Evolutionary conservation across 345 rosid species (phyloP).

Genomic region (Noccaea bulbosa): DNA sequence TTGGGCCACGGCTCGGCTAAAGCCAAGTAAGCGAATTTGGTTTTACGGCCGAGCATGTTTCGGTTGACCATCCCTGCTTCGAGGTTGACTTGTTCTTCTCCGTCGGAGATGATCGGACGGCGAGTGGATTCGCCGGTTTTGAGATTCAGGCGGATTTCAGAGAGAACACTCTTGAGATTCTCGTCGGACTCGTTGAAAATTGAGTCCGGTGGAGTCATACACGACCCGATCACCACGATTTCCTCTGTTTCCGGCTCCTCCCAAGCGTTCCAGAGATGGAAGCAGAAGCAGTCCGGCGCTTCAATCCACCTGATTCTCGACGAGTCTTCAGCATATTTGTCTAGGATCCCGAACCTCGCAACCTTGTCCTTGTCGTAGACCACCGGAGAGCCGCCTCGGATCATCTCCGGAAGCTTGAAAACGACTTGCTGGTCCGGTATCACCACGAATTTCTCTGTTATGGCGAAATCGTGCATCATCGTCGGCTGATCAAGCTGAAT

Average conservation of each 20-base stretch:
- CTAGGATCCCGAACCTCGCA: constrained; percentile 72
- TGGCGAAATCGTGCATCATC: constrained; percentile 90
- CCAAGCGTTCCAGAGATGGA: constrained; percentile 97
- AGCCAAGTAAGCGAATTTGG: constrained; percentile 69
- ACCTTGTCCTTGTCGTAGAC: constrained; percentile 74
- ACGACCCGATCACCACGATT: constrained; percentile 82
- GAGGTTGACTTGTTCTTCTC: constrained; percentile 71
- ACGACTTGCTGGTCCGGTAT: constrained; percentile 91
- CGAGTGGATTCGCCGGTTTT: constrained; percentile 70
- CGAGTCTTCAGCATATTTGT: constrained; percentile 57
- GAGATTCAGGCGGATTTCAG: constrained; percentile 73
- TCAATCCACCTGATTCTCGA: constrained; percentile 65
- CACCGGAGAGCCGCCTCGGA: constrained; percentile 86
- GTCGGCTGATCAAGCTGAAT: constrained; percentile 72
- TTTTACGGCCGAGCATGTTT: constrained; percentile 74
- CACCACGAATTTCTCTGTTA: constrained; percentile 77
- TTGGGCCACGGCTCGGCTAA: constrained; percentile 92
- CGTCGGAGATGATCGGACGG: constrained; percentile 54
- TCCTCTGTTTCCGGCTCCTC: constrained; percentile 85
- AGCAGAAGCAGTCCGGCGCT: constrained; percentile 84
- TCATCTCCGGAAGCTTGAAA: constrained; percentile 77
- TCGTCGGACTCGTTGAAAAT: constrained; percentile 87
- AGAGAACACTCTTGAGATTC: constrained; percentile 67
- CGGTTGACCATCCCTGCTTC: constrained; percentile 94
- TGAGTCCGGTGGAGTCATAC: constrained; percentile 90